Evolutionary conservation across 352 stramenopile species (phyloP), one percentile per base, ranked within the genome.

Genomic region (Blastocystis sp.): DNA sequence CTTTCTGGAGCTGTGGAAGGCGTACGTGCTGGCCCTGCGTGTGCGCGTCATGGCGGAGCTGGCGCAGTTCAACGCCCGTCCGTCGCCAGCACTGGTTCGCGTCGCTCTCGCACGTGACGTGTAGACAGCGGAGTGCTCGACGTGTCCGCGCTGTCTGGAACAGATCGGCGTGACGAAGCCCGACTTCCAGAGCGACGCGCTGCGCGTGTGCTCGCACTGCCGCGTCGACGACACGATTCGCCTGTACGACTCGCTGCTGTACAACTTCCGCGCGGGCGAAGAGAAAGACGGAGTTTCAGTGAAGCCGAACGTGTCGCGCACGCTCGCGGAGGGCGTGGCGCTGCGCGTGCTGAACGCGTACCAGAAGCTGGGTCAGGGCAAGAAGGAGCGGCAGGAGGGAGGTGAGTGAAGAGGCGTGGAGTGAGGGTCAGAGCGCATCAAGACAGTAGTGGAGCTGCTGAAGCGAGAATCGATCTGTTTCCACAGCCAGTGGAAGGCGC

Each of bases 161-260:
- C 45, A 55, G 45, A 6, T 55, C 6, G 45, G 45, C 45, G 45
- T 6, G 2, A 59, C 66, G 35, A 16, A 29, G 9, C 29, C 16
- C 21, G 33, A 29, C 29, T 6, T 2, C 29, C n/a, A n/a, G n/a
- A n/a, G n/a, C n/a, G n/a, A n/a, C n/a, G n/a, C n/a, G n/a, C n/a
- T n/a, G n/a, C 37, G 50, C 21, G n/a, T 85, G 6, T 85, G 74
- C 45, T 12, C 6, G 3, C 74, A 85, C 37, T 85, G 74, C 45
- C 6, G 21, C 12, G 59, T 85, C 19, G 74, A 85, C n/a, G n/a
- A 62, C 2, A 0, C 33, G 16, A 66, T 85, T 19, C 51, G 37
- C 16, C n/a, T 85, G 1, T 85, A 85, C 21, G 74, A 85, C 26
- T 55, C 41, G 33, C 19, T 85, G 24, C 35, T 85, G n/a, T 85